A percentile compares a stretch with the other conserved stretches of the same genome.
These are phyloP conservation scores for Thermochaetoides thermophila DNA, from an alignment of 495 filamentous ascomycete genomes.

Conservation along the genomic window DNA sequence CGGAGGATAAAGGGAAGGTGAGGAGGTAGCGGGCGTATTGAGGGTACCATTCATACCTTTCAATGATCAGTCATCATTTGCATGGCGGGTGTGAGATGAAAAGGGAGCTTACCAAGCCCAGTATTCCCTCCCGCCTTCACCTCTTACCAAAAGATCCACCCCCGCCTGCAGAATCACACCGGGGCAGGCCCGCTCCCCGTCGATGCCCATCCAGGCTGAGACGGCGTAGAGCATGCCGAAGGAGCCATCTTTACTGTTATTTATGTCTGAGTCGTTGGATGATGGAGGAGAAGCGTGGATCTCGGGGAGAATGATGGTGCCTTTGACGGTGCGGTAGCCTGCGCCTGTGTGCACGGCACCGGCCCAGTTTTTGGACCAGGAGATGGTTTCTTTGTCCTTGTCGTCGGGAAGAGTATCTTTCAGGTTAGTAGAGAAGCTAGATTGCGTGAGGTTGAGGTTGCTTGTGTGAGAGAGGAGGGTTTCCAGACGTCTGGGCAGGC, in stretches of 20 bases:
- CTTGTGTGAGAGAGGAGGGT: no score
- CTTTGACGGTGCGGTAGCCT: slow-evolving; percentile 19
- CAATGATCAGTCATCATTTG: background rate
- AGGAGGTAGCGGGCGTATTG: background rate
- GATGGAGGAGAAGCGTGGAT: no score
- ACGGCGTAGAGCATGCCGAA: no score
- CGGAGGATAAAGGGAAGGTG: background rate
- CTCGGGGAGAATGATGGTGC: slow-evolving; percentile 3
- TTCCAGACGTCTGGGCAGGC: no score
- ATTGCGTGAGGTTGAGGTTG: no score
- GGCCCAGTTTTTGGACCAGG: slow-evolving; percentile 17
- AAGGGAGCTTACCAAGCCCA: slow-evolving; percentile 2
- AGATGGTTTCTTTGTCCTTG: slow-evolving; percentile 39
- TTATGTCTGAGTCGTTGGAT: no score
- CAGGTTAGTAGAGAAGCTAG: no score
- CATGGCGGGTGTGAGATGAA: background rate
- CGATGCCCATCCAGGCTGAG: slow-evolving; percentile 9
- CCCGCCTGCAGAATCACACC: slow-evolving; percentile 1
- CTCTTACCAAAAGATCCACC: slow-evolving; percentile 4
- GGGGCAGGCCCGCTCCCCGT: slow-evolving; percentile 2
- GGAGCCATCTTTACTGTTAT: no score
- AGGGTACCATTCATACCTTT: slow-evolving; percentile 5
- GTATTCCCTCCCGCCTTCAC: background rate
- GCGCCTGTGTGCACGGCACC: slow-evolving; percentile 18
- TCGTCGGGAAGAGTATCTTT: no score